Base-by-base conservation (phyloP, 768 basidiomycete genomes). In the Lentinula sp. region DNA sequence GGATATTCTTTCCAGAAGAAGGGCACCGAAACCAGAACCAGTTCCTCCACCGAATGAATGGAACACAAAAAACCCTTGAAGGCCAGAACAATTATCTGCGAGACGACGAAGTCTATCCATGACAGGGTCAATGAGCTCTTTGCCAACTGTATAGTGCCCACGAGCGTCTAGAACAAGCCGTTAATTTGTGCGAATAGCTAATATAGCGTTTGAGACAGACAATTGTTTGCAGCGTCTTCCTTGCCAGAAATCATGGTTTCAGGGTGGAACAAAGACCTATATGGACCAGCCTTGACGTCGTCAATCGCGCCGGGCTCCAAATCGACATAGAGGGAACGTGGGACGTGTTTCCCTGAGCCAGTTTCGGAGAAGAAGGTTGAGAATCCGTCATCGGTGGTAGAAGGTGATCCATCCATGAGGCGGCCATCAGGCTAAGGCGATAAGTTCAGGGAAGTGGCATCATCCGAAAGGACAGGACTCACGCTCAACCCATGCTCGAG, bases 21-120 rank as follows among this genome's bases (percentile, higher is more conserved):
- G 85, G 56, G 96, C 95, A 69, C 96, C 96, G 72, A 99, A 96
- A 66, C 96, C 96, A 61, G 96, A 99, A 64, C 96, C 96, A 64
- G 96, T 98, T 76, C 96, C 96, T 71, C 96, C 96, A 74, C 96
- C 96, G 74, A 99, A 98, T 53, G 96, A 99, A 81, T 98, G 96
- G 88, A 98, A 98, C 68, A 97, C 94, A 73, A 98, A 98, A 83
- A 98, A 99, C 63, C 96, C 96, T 75, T 98, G 96, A 32, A 98
- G 87, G 69, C 96, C 96, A 59, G 84, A 82, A 79, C 96, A 98
- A 81, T 95, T 95, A 75, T 99, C 96, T 60, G 96, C 90, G 57
- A 99, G 85, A 66, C 90, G 87, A 71, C 96, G 91, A 67, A 97
- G 81, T 71, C 91, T 95, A 78, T 99, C 96, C 85, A 97, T 90